These are phyloP conservation scores for Trypanosoma grayi DNA, from an alignment of 208 protist species.

Conservation along the genomic window DNA sequence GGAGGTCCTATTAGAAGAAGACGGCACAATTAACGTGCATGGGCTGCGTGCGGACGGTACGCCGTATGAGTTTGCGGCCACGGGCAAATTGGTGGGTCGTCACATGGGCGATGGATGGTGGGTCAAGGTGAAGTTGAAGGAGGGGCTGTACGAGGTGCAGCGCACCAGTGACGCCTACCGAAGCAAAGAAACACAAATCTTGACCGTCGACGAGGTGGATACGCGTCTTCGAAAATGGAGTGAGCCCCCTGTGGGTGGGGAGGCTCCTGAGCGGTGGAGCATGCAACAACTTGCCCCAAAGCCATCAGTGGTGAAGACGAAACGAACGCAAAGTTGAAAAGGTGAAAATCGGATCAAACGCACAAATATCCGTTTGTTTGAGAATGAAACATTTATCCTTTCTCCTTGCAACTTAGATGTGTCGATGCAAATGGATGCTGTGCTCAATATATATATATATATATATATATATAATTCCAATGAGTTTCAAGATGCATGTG, in stretches of 20 bases:
- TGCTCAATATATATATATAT: no score
- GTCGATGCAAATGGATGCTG: background rate
- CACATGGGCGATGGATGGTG: slow-evolving; percentile 65
- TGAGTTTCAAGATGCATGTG: no score
- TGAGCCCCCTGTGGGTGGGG: slow-evolving; percentile 34
- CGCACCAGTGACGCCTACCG: slow-evolving; percentile 55
- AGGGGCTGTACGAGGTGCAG: slow-evolving; percentile 46
- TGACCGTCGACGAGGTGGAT: slow-evolving; percentile 29
- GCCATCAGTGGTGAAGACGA: slow-evolving; percentile 10
- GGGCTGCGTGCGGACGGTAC: slow-evolving; percentile 44
- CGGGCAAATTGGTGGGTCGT: slow-evolving; percentile 38
- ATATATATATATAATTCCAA: no score
- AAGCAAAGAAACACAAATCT: slow-evolving; percentile 35
- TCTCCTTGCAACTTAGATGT: background rate
- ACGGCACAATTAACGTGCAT: slow-evolving; percentile 31
- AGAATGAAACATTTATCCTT: background rate
- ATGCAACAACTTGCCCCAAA: slow-evolving; percentile 7
- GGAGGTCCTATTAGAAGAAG: slow-evolving; percentile 59
- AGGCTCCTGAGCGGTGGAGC: slow-evolving; percentile 18
- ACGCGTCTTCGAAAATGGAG: slow-evolving; percentile 23
- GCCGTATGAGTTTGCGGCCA: slow-evolving; percentile 42
- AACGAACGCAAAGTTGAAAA: background rate
- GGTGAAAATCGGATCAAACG: background rate
- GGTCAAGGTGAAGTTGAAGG: slow-evolving; percentile 45
- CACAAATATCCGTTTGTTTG: background rate